A percentile compares a stretch with the other conserved stretches of the same genome.
Evolutionary conservation across 1,284 basidiomycete genomes (phyloP).

Genomic region (Porodaedalea pini): DNA sequence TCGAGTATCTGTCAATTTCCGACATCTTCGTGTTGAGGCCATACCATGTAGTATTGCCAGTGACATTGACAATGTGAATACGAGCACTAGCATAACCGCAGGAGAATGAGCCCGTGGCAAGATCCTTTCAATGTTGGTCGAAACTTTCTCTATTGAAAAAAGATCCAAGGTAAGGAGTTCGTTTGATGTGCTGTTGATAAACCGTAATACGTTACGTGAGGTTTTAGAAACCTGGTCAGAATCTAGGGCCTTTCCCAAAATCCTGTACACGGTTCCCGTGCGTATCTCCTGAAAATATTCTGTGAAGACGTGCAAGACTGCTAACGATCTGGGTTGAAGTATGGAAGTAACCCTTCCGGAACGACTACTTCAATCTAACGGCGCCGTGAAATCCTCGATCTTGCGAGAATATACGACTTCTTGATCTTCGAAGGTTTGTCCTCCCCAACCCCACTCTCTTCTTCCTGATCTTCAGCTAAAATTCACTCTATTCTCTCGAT

Average conservation of each 20-base stretch:
- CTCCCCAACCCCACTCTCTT: neutral
- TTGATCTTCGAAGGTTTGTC: constrained; percentile 78
- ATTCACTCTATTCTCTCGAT: neutral
- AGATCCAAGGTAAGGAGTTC: no score
- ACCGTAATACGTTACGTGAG: constrained; percentile 60
- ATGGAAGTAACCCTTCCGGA: constrained; percentile 82
- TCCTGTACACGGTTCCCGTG: constrained; percentile 81
- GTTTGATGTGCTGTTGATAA: no score
- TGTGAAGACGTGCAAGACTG: no score
- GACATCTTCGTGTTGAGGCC: no score
- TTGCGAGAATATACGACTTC: constrained; percentile 75
- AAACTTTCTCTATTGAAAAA: no score
- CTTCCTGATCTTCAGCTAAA: neutral
- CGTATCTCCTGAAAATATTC: constrained; percentile 32
- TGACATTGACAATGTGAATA: no score
- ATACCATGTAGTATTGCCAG: no score
- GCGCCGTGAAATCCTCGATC: constrained; percentile 72
- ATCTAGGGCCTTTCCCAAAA: constrained; percentile 70
- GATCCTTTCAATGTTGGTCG: no score
- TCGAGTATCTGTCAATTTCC: no score
- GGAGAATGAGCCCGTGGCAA: no score
- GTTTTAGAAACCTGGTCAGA: constrained; percentile 76
- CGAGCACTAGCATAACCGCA: no score
- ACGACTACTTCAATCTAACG: constrained; percentile 71
- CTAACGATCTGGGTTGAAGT: constrained; percentile 41